A percentile compares a stretch with the other conserved stretches of the same genome.
Evolutionary conservation across 345 rosid species (phyloP).

Genomic region (Acer saccharum): DNA sequence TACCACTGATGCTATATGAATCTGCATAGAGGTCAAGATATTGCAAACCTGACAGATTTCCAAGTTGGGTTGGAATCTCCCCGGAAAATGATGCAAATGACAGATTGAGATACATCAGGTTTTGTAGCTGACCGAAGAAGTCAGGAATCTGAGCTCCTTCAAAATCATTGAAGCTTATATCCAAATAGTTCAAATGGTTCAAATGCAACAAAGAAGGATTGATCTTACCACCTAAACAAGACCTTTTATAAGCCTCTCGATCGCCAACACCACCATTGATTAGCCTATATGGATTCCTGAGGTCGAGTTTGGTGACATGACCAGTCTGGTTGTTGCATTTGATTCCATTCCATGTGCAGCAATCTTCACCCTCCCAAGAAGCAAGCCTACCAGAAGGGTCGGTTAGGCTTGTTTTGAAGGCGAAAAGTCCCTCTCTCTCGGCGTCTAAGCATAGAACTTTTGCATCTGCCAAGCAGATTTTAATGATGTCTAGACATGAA

Average conservation of each 20-base stretch:
- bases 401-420: conserved; percentile 25
- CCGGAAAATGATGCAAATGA: conserved; percentile 30
- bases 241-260: conserved; percentile 9
- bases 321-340: conserved; percentile 25
- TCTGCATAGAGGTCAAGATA: conserved; percentile 30
- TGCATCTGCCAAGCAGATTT: neutral
- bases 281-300: conserved; percentile 21
- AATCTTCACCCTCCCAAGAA: conserved; percentile 30
- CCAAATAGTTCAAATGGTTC: conserved; percentile 22
- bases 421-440: conserved; percentile 32
- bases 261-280: conserved; percentile 17
- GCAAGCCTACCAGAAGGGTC: conserved; percentile 38
- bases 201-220: conserved; percentile 27
- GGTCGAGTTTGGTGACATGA: conserved; percentile 22
- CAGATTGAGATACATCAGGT: conserved; percentile 37
- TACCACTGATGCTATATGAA: conserved; percentile 23
- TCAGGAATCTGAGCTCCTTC: conserved; percentile 29
- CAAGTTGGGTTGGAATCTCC: conserved; percentile 33
- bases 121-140: conserved; percentile 26
- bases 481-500: neutral
- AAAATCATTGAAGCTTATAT: conserved; percentile 40
- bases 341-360: conserved; percentile 35
- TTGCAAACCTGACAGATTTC: conserved; percentile 23
- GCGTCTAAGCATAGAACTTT: conserved; percentile 11
- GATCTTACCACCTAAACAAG: conserved; percentile 34